phyloP scores from a whole-genome alignment of 495 filamentous ascomycete species.

The Rhypophila decipiens region DNA sequence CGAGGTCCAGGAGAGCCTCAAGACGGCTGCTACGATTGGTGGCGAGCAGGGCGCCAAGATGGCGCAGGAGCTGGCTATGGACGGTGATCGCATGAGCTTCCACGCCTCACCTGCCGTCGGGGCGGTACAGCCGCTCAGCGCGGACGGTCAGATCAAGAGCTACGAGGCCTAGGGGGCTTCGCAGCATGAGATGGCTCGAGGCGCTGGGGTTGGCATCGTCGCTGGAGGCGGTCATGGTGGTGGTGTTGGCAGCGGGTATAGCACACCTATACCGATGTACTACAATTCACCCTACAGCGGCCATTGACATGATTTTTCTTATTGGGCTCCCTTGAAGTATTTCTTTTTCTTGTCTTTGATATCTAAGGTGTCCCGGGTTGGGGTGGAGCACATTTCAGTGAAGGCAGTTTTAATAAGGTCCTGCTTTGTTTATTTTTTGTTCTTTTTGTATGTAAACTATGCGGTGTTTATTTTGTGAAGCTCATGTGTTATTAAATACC shows the following conservation, averaged over 20 bases:
- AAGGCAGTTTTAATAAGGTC: too few species aligned
- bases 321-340: neutral
- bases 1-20: conserved; percentile 73
- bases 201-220: neutral
- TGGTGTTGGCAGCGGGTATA: neutral
- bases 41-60: conserved; percentile 54
- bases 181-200: neutral
- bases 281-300: neutral
- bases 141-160: conserved; percentile 49
- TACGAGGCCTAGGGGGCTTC: conserved; percentile 36
- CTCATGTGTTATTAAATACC: too few species aligned
- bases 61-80: conserved; percentile 40
- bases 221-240: neutral
- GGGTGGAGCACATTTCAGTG: too few species aligned
- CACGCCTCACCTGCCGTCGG: conserved; percentile 40
- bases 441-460: too few species aligned
- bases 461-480: too few species aligned
- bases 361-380: conserved; percentile 3
- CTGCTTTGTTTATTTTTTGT: too few species aligned
- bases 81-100: conserved; percentile 56
- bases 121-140: conserved; percentile 59
- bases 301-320: neutral
- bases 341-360: neutral
- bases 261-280: neutral
- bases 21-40: conserved; percentile 52